Conservation (phyloP, 192 early-diverging fungal species). For the Chytriomyces sp. region DNA sequence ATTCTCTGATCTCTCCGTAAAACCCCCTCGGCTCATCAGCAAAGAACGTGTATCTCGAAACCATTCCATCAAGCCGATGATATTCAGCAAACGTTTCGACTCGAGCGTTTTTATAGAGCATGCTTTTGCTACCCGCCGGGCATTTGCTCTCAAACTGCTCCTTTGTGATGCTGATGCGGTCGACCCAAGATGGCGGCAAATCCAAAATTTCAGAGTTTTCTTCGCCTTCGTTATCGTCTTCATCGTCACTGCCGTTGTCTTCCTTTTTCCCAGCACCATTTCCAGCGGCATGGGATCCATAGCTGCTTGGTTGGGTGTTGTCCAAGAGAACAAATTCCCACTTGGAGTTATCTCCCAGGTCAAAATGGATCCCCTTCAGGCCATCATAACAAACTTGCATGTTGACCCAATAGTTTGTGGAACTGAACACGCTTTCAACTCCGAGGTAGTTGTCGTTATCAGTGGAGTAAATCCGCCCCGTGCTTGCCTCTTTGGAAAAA, state of each 20-base stretch:
- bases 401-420: slow-evolving; percentile 66
- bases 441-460: slow-evolving; percentile 63
- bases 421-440: slow-evolving; percentile 63
- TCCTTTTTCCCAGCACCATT: slow-evolving; percentile 39
- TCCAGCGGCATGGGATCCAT: slow-evolving; percentile 21
- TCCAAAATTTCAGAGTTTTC: slow-evolving; percentile 52
- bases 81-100: slow-evolving; percentile 67
- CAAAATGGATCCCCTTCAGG: slow-evolving; percentile 67
- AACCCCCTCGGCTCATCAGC: slow-evolving; percentile 50
- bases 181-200: slow-evolving; percentile 64
- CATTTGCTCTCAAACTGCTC: slow-evolving; percentile 62
- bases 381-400: slow-evolving; percentile 70
- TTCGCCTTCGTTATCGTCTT: slow-evolving; percentile 50
- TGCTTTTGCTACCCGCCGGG: slow-evolving; percentile 57
- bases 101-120: slow-evolving; percentile 54
- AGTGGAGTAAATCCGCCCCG: slow-evolving; percentile 51
- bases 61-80: slow-evolving; percentile 61
- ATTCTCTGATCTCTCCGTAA: slow-evolving; percentile 56
- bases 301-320: slow-evolving; percentile 53
- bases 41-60: slow-evolving; percentile 59
- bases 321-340: slow-evolving; percentile 67
- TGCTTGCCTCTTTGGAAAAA: slow-evolving; percentile 51
- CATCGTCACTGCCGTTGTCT: slow-evolving; percentile 46
- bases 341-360: slow-evolving; percentile 64
- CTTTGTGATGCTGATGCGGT: slow-evolving; percentile 44